Evolutionary conservation across 768 basidiomycete species (phyloP).

Genomic region (Pleurotus cornucopiae): DNA sequence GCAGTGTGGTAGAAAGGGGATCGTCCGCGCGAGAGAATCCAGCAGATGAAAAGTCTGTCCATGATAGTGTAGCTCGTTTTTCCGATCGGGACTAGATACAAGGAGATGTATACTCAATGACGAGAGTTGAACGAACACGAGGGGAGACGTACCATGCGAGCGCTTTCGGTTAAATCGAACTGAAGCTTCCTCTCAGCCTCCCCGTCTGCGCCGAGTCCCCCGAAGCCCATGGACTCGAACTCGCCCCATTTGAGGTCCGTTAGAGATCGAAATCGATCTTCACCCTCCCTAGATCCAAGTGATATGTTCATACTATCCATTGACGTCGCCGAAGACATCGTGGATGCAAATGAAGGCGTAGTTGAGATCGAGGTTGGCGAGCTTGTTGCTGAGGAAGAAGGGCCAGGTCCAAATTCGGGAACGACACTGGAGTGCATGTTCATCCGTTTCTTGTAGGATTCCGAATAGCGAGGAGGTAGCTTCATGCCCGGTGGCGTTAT

Average conservation of each 20-base stretch:
- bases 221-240: constrained; percentile 84
- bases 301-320: constrained; percentile 16
- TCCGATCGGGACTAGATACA: constrained; percentile 49
- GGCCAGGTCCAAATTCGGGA: constrained; percentile 40
- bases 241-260: constrained; percentile 91
- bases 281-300: constrained; percentile 37
- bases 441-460: constrained; percentile 75
- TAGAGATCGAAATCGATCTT: constrained; percentile 73
- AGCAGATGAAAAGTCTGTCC: constrained; percentile 83
- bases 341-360: constrained; percentile 2
- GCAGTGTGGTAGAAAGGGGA: constrained; percentile 75
- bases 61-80: constrained; percentile 82
- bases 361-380: constrained; percentile 27
- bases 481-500: constrained; percentile 61
- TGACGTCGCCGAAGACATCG: constrained; percentile 36
- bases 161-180: constrained; percentile 91
- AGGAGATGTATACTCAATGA: background rate
- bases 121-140: background rate
- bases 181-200: constrained; percentile 68
- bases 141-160: constrained; percentile 47
- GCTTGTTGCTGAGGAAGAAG: constrained; percentile 22
- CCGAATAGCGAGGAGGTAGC: constrained; percentile 65
- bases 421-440: constrained; percentile 57
- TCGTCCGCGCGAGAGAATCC: constrained; percentile 81
- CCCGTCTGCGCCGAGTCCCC: constrained; percentile 30